Evolutionary conservation across 169 alveolate species (phyloP), one percentile per base, ranked within the genome.

Genomic region (Plasmodium relictum): DNA sequence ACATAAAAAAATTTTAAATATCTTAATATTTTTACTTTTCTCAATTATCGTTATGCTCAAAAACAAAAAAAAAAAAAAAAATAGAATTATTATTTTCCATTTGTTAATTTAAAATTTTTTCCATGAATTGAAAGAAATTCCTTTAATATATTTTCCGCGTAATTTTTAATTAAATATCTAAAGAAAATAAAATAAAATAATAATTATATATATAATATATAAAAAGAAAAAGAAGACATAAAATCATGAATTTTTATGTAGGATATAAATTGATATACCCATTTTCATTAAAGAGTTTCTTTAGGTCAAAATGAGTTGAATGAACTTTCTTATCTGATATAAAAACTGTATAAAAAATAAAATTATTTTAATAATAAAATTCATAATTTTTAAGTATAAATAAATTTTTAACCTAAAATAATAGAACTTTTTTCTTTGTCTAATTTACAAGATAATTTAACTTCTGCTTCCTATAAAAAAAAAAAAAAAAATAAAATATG

Each of bases 71-170:
- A 56, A 16, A 56, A 56, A 8, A 18, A 0, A 62, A 26, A 24
- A 62, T 62, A 62, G 7, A 0, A 0, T 31, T 31, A 31, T 31
- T 31, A 2, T 31, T 31, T 54, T 22, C 22, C 8, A 50, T 76
- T 52, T 20, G 16, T 48, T 8, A 76, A 54, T 48, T 76, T 76
- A 18, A 76, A 63, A 44, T 14, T 62, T 54, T 24, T 39, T 6
- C 76, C 88, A 50, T 76, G 88, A 62, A 24, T 37, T 18, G 66
- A 42, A 45, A 76, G 42, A 42, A 76, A 76, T 22, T 76, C 39
- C 88, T 62, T 76, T 39, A 76, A 26, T 52, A 24, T 65, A 0
- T 42, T 52, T 24, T 50, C 58, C 37, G 76, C 88, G 41, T 76
- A 76, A 31, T 18, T 10, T 18, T 62, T 16, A 37, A 76, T 56